Evolutionary conservation across 768 basidiomycete species (phyloP), one percentile per base, ranked within the genome.

Genomic region (Glaciozyma antarctica): DNA sequence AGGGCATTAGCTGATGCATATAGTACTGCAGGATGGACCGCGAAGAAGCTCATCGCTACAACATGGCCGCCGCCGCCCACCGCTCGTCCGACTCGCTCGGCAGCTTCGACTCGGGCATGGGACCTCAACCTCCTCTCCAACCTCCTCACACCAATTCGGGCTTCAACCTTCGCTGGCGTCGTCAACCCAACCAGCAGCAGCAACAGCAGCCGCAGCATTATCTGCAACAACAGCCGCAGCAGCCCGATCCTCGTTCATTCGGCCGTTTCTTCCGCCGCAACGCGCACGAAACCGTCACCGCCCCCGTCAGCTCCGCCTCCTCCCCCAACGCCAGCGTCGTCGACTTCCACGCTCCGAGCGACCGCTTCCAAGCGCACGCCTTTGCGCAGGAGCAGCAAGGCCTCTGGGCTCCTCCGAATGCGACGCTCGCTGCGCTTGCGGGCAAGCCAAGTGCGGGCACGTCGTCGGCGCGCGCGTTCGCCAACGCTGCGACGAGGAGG

Each of bases 201-300:
- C 43, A 45, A 21, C 19, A 9, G 26, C 64, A 26, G 16, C 32
- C 10, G 21, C 53, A 15, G 26, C 60, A 45, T 16, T 24, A n/a
- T 7, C 43, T 38, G 21, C 19, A 9, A 21, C 64, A 26, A 8
- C 32, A 17, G 21, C 53, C 7, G 26, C 60, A 45, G 34, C 49
- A n/a, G 49, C 26, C 49, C 49, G 59, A 61, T 30, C 62, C 62
- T 32, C 54, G 62, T 7, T 47, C 54, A 0, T 66, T 66, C 22
- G 64, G 64, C 1, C 54, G 64, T 26, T 66, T 70, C 60, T 70
- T 66, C 69, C 59, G 68, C 16, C 58, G 64, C 22, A 45, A 34
- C 6, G 5, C 55, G 17, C 21, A 24, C 24, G 26, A 28, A 15
- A n/a, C 57, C n/a, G 26, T 26, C 26, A 24, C 41, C 28, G 38